Conservation (phyloP, 495 filamentous ascomycete species). For the Talaromyces adpressus region DNA sequence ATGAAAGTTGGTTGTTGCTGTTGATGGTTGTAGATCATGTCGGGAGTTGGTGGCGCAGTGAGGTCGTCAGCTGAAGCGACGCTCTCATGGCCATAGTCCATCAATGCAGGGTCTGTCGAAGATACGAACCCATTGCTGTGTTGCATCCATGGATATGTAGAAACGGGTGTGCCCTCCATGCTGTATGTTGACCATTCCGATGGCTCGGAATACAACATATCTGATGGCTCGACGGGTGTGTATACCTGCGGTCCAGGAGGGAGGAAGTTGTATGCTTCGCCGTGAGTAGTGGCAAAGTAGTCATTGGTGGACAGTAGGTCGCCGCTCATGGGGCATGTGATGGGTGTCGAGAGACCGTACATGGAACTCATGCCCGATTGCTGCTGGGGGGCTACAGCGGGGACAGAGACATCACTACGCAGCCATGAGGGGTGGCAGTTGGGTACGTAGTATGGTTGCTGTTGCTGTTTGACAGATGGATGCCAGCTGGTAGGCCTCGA, state of each 20-base stretch:
- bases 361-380: constrained; percentile 1
- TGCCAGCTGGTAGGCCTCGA: constrained; percentile 66
- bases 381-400: not conserved
- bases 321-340: constrained; percentile 8
- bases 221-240: constrained; percentile 2
- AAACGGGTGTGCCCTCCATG: not conserved
- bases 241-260: not conserved
- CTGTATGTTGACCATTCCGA: not conserved
- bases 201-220: not conserved
- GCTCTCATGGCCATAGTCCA: constrained; percentile 31
- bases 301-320: constrained; percentile 7
- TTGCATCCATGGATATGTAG: constrained; percentile 5
- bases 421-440: constrained; percentile 9
- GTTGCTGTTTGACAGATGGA: constrained; percentile 31
- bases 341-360: constrained; percentile 9
- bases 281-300: not conserved
- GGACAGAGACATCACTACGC: not conserved
- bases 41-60: constrained; percentile 53
- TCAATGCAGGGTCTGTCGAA: constrained; percentile 8
- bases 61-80: constrained; percentile 32
- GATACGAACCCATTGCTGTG: not conserved
- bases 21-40: constrained; percentile 38
- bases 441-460: constrained; percentile 1
- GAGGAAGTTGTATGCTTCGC: not conserved
- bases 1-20: not conserved